Base-by-base conservation (phyloP, 148 eudicot species). In the Rhododendron vialii region DNA sequence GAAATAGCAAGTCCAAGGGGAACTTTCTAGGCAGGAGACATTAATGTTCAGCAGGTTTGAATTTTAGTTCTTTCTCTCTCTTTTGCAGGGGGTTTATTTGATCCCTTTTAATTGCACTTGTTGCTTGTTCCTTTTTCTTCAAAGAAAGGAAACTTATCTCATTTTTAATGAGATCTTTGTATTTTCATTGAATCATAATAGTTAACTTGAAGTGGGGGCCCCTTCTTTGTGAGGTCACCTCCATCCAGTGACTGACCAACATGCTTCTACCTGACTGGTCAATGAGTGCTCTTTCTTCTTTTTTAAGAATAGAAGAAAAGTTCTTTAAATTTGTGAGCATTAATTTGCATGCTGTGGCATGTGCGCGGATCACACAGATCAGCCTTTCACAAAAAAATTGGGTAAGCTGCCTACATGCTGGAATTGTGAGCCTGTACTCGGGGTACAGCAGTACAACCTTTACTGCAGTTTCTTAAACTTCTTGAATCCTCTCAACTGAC, bases 391-490 rank as follows among this genome's bases (percentile, higher is more conserved):
- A 38, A 36, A 38, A 36, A 17, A 75, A 15, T 5, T 22, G 79
- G 47, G 47, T 20, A 38, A 38, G 79, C 79, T 75, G 79, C 79
- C 22, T 38, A 6, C 76, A 71, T 71, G 41, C 20, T 30, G 76
- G 76, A 71, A 71, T 33, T 71, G 76, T 33, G 76, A 75, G 47
- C 48, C n/a, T 38, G 24, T 75, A 36, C 79, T 38, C 48, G 20
- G 38, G 22, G 78, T 74, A 33, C 45, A 74, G 38, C 45, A 1
- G 79, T 36, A 20, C 79, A 75, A 75, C n/a, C 79, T 38, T 36
- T 75, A 20, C 79, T 83, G n/a, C 9, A 28, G 36, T 83, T 83
- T 33, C 53, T 63, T 82, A 15, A 82, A 20, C 83, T 80, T 48
- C 67, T 45, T 18, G 41, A 22, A 28, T 80, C 69, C 11, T 86